Base-by-base conservation (phyloP, 495 filamentous ascomycete genomes). In the Bombardia bombarda region DNA sequence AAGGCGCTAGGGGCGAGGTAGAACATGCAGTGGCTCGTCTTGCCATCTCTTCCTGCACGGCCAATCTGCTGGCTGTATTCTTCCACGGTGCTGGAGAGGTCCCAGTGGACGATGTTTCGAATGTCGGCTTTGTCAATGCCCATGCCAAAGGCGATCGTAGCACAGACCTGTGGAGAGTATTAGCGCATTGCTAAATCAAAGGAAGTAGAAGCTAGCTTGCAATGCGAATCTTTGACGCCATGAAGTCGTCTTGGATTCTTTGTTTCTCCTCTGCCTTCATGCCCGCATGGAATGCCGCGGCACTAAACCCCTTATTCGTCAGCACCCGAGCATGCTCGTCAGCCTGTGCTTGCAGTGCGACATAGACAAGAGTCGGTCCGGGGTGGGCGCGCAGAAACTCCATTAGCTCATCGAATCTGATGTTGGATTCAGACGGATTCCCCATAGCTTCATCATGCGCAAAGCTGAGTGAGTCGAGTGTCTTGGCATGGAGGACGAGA, bases 61-160 rank as follows among this genome's bases (percentile, higher is more conserved):
- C 77, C 76, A 46, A 80, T 71, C 49, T 79, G 73, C 43, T 79
- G 75, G 37, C 73, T 77, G 40, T 79, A 80, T 17, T 73, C 73
- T 47, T 80, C 77, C 6, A 80, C 54, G 20, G 70, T 72, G 30
- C 63, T 68, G 0, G 76, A 66, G 6, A 79, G 57, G 42, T 74
- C 67, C 51, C 70, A 77, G 44, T 80, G 75, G 7, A 79, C 55
- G 23, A 80, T 58, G 40, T 76, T 78, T n/a, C 76, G 60, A 32
- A 80, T 78, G 38, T 77, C 60, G 0, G 74, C 28, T 49, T 80
- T 80, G 45, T 79, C 74, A 21, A 79, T 76, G 1, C 74, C 75
- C 74, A 79, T 78, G 13, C 75, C 75, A 28, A 80, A 79, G 8
- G 76, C 76, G 42, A 80, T 79, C 0, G 77, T 80, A 13, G 74